Evolutionary conservation across 352 stramenopile species (phyloP).

Genomic region (Elongisporangium senticosum): DNA sequence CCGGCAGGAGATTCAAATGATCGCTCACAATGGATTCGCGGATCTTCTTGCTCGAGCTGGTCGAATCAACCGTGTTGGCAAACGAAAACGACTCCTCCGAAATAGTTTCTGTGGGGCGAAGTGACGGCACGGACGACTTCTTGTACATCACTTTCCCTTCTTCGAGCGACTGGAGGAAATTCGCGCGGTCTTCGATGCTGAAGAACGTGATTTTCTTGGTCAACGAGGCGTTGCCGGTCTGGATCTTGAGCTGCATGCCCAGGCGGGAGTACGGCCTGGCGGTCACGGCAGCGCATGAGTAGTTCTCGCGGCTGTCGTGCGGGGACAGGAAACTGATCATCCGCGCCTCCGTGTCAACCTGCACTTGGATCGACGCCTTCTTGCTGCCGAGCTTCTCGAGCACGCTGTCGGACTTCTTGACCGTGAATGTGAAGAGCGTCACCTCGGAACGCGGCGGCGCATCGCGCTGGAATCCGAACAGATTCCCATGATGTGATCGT

Average conservation of each 20-base stretch:
- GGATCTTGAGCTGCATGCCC: conserved; percentile 84
- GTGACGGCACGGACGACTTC: conserved; percentile 24
- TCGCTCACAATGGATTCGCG: conserved; percentile 64
- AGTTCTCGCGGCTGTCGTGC: conserved; percentile 71
- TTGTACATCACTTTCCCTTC: conserved; percentile 82
- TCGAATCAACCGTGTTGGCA: not conserved
- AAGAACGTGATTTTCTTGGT: conserved; percentile 86
- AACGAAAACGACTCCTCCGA: conserved; percentile 26
- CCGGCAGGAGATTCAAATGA: conserved; percentile 49
- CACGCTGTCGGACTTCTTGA: conserved; percentile 82
- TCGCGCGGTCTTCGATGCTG: conserved; percentile 72
- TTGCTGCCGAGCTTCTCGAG: conserved; percentile 79
- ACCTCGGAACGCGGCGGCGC: conserved; percentile 45
- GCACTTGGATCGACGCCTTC: conserved; percentile 74
- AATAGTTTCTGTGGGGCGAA: conserved; percentile 16
- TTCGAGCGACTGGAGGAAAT: conserved; percentile 78
- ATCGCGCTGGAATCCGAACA: conserved; percentile 71
- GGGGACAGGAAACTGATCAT: conserved; percentile 83
- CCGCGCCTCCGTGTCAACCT: conserved; percentile 76
- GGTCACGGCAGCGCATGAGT: conserved; percentile 73
- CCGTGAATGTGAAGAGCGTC: conserved; percentile 82
- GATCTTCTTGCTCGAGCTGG: conserved; percentile 28
- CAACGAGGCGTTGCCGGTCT: conserved; percentile 61
- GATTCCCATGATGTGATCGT: conserved; percentile 55
- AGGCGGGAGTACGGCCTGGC: conserved; percentile 69